Base-by-base conservation (phyloP, 2,329 filamentous ascomycete species). In the Paraphoma chrysanthemicola region DNA sequence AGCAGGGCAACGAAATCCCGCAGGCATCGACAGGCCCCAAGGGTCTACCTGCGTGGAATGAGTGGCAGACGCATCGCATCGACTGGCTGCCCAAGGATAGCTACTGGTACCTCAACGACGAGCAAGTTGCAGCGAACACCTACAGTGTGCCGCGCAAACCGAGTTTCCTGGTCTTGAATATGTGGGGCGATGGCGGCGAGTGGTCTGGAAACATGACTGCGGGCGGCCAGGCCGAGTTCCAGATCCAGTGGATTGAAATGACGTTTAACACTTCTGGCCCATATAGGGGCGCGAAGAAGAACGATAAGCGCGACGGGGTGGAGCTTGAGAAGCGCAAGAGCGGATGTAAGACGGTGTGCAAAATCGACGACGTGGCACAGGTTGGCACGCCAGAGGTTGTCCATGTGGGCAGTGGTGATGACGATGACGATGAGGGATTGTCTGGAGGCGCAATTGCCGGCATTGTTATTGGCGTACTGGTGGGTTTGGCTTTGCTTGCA, bases 171-270 rank as follows among this genome's bases (percentile, higher is more conserved):
- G 80, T 86, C 30, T 76, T 88, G 64, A 88, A 88, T 64, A 80
- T 85, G 46, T 88, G 86, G 86, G 83, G 84, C 53, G 82, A 88
- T 58, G 86, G 86, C 17, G 85, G 86, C 4, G 74, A 76, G 46
- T 88, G 85, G 86, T 82, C 81, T 44, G 86, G 85, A 10, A 82
- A 85, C 50, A 88, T 89, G 86, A 80, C 70, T 5, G 67, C 79
- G 5, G 77, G 78, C 3, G 77, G 75, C 10, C 78, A 79, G 44
- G 85, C 86, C 0, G 82, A 80, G 58, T 76, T 88, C 64, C 83
- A 88, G 66, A 80, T 89, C 16, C 83, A 86, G 75, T 88, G 85
- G 86, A 82, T 88, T 44, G 85, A 88, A 66, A 79, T 88, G 73
- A 79, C 85, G 18, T 88, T 83, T 53, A 79, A 79, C 49, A 77